A percentile compares a stretch with the other conserved stretches of the same genome.
phyloP scores from a whole-genome alignment of 148 eudicot species.

The Vaccinium darrowii region DNA sequence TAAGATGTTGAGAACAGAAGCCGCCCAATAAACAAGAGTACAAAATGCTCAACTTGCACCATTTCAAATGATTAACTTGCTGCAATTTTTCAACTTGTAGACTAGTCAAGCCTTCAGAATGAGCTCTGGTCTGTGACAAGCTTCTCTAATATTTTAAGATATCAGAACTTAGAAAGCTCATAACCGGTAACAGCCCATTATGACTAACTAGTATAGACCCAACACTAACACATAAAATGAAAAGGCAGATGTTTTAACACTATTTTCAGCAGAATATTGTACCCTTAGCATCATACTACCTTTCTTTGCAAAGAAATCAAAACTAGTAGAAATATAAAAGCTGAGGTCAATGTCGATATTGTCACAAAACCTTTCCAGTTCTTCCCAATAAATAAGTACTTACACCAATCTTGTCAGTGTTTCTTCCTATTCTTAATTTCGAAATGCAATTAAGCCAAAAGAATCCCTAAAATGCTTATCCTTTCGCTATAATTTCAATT shows the following conservation, averaged over 20 bases:
- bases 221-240: background rate
- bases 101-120: background rate
- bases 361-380: background rate
- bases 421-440: background rate
- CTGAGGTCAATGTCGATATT: background rate
- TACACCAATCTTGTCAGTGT: background rate
- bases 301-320: background rate
- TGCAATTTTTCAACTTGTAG: background rate
- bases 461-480: background rate
- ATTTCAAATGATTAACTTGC: background rate
- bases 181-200: background rate
- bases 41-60: background rate
- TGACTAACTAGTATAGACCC: background rate
- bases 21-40: background rate
- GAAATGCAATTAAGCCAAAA: background rate
- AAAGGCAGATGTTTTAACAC: background rate
- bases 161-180: background rate
- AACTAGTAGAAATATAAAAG: background rate
- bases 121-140: slow-evolving; percentile 1
- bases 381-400: background rate
- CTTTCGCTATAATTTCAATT: background rate
- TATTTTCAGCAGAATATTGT: background rate
- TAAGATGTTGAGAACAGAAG: background rate
- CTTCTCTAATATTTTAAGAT: background rate
- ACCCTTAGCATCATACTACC: background rate